Base-by-base conservation (phyloP, 768 basidiomycete genomes). In the Termitomyces sp. region DNA sequence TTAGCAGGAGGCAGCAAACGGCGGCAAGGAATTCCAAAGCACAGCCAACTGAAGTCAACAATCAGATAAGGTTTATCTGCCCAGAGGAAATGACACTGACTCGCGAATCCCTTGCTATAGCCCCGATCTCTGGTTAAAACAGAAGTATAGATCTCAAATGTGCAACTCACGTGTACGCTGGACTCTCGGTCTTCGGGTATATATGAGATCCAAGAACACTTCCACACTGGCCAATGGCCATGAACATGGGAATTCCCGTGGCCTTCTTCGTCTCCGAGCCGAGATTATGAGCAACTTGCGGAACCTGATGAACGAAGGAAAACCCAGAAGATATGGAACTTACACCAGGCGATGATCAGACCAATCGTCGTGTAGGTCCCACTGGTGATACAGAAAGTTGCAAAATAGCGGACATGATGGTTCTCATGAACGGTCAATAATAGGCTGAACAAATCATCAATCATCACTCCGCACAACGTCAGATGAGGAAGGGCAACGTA, bases 331-430 rank as follows among this genome's bases (percentile, higher is more conserved):
- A 57, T 33, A 63, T n/a, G 13, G 56, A 24, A 75, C 85, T 68
- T 75, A 88, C 87, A 90, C 91, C 91, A 92, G 3, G 90, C 88
- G 57, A 92, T 86, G 42, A 84, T 81, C 6, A 90, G 72, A 1
- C 89, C 90, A 64, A 92, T 91, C 1, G 84, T 82, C 0, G 89
- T 87, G 65, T 92, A 92, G 1, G 89, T 92, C 42, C 90, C 90
- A 57, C 85, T 82, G 0, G 87, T 87, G 64, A 92, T 86, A 64
- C 87, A 89, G 73, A 91, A 91, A 12, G 84, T 86, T 12, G 89
- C 88, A 66, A 92, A 92, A 67, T 92, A 93, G 24, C 84, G 80
- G n/a, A 79, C 88, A 39, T 84, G 85, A 15, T 77, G 73, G 68
- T 89, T 87, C 24, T 73, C 61, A 1, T 72, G 77, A 0, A 86